Percentiles rank a stretch among this genome's conserved stretches.
phyloP scores from a whole-genome alignment of 768 basidiomycete species.

The Candolleomyces efflorescens region DNA sequence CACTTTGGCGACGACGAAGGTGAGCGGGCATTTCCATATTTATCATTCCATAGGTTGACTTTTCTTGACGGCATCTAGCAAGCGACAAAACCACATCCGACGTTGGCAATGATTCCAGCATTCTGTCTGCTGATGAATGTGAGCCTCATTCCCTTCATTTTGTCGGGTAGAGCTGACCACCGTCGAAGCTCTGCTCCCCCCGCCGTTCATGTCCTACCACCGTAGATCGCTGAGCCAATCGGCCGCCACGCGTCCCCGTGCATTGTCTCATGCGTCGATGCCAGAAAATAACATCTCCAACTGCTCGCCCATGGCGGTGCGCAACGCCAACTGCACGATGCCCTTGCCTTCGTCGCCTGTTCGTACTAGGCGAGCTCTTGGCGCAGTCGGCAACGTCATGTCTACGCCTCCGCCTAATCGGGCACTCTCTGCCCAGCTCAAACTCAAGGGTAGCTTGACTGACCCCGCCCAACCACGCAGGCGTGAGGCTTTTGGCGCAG shows the following conservation, averaged over 20 bases:
- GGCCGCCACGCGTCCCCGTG: constrained; percentile 40
- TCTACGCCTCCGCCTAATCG: constrained; percentile 70
- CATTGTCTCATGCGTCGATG: constrained; percentile 50
- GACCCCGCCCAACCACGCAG: constrained; percentile 58
- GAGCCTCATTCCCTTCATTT: constrained; percentile 8
- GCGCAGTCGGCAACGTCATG: constrained; percentile 31
- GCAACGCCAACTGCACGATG: constrained; percentile 21
- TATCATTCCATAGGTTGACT: constrained; percentile 13
- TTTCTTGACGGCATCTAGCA: constrained; percentile 44
- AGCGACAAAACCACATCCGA: constrained; percentile 49
- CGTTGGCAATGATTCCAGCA: constrained; percentile 40
- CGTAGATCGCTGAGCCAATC: constrained; percentile 22
- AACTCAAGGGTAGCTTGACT: constrained; percentile 66
- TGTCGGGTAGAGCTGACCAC: constrained; percentile 9
- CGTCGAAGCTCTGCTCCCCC: constrained; percentile 47
- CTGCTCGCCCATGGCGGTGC: constrained; percentile 30
- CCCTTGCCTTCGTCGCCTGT: constrained; percentile 30
- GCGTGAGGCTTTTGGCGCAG: constrained; percentile 39
- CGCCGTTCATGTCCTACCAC: constrained; percentile 47
- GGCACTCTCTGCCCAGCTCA: constrained; percentile 48
- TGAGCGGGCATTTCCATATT: constrained; percentile 21
- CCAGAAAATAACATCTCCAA: constrained; percentile 13
- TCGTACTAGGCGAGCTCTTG: constrained; percentile 25
- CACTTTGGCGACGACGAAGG: constrained; percentile 42
- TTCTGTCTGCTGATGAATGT: constrained; percentile 51